Evolutionary conservation across 257 asterid species (phyloP), one percentile per base, ranked within the genome.

Genomic region (Jasminum sambac): DNA sequence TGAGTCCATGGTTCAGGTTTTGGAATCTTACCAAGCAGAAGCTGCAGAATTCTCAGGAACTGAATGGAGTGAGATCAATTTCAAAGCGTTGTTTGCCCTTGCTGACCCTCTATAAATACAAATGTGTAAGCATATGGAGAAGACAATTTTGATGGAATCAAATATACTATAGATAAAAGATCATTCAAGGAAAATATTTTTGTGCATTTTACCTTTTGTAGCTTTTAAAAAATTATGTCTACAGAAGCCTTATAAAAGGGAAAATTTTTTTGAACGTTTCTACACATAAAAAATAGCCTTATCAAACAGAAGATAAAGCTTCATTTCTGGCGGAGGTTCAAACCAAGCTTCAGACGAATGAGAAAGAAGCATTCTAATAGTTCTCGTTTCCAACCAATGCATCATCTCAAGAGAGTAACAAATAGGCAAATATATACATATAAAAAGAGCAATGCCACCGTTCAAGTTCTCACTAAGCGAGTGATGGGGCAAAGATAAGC

Each of bases 51-150:
- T 76, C 73, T 77, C 76, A 85, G 43, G 76, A 41, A 26, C 73
- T 71, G 77, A 79, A 86, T 4, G 96, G 99, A 68, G 96, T 84
- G 84, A 94, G 95, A 79, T 94, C 97, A 68, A 91, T 89, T 72
- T 85, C 73, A 64, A 84, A 89, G 4, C 75, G 88, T 64, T 91
- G 70, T 86, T 91, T 91, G 70, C 98, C 97, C 80, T 91, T 91
- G 93, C 88, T 91, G 74, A 85, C 91, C 81, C 86, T 86, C 99
- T 94, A 67, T 64, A 67, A 44, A 83, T 65, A 59, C 19, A 16
- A 63, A 30, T 65, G 6, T 19, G 19, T 50, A 23, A 11, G 30
- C 2, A 63, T n/a, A 55, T 55, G 62, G 62, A 55, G 62, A 10
- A 17, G 21, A 55, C 62, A 55, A 55, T 55, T 55, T 11, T 23